phyloP scores from a whole-genome alignment of 192 early-diverging fungal genomes.

The Entomortierella lignicola region DNA sequence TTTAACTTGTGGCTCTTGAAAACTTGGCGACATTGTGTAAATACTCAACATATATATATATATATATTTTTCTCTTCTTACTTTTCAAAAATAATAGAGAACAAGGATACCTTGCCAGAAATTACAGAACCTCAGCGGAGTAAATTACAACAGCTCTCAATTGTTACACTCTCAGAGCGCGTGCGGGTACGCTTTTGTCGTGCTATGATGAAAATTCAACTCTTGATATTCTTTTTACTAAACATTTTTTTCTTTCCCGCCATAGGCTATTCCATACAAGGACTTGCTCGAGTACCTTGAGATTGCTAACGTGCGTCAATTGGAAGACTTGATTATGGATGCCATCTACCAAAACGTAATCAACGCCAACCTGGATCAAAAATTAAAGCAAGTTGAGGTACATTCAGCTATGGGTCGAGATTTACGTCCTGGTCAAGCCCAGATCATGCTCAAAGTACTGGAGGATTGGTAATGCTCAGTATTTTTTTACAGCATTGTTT shows the following conservation, averaged over 20 bases:
- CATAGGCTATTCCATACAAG: constrained; percentile 78
- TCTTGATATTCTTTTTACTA: neutral
- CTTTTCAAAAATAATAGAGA: constrained; percentile 42
- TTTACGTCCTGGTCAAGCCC: constrained; percentile 71
- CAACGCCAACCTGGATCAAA: constrained; percentile 86
- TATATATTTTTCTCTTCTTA: too few relatives aligned
- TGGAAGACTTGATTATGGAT: constrained; percentile 91
- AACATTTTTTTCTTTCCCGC: neutral
- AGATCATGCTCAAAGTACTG: constrained; percentile 65
- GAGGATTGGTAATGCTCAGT: constrained; percentile 68
- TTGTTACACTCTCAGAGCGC: constrained; percentile 78
- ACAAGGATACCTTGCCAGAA: constrained; percentile 58
- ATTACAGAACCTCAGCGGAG: constrained; percentile 59
- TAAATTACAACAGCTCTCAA: constrained; percentile 80
- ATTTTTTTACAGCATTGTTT: too few relatives aligned
- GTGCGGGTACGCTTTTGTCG: constrained; percentile 56
- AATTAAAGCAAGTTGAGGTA: constrained; percentile 75
- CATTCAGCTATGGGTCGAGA: constrained; percentile 89
- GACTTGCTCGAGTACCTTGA: constrained; percentile 72
- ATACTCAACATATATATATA: too few relatives aligned
- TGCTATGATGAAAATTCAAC: neutral
- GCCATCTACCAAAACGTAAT: constrained; percentile 85
- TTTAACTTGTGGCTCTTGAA: neutral
- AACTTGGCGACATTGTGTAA: too few relatives aligned
- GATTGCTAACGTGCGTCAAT: constrained; percentile 81